Evolutionary conservation across 1,139 yeast species (phyloP).

Genomic region (Blastobotrys niveus): DNA sequence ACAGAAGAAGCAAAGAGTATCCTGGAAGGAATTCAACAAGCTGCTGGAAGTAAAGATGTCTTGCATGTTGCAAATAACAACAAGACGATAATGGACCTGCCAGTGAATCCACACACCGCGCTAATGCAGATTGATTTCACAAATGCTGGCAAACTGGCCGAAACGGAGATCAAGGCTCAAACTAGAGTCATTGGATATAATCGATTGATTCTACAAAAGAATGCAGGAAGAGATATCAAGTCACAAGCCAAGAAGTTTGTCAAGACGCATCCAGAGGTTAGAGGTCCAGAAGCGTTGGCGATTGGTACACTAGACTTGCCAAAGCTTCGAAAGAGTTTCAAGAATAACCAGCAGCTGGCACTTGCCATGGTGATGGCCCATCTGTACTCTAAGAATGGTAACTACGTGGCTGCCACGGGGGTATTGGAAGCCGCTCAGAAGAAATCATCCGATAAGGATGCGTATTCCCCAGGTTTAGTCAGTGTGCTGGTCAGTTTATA

Average conservation of each 20-base stretch:
- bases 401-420: constrained; percentile 43
- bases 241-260: constrained; percentile 18
- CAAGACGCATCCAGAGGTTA: constrained; percentile 14
- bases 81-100: constrained; percentile 17
- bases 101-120: constrained; percentile 19
- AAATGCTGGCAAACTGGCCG: constrained; percentile 13
- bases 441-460: constrained; percentile 14
- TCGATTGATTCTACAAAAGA: constrained; percentile 25
- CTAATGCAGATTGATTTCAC: constrained; percentile 25
- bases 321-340: constrained; percentile 16
- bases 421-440: constrained; percentile 37
- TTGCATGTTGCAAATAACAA: constrained; percentile 23
- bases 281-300: constrained; percentile 13
- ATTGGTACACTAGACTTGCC: constrained; percentile 13
- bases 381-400: constrained; percentile 38
- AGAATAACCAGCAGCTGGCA: constrained; percentile 20
- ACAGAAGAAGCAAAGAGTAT: constrained; percentile 41
- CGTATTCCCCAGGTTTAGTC: constrained; percentile 43
- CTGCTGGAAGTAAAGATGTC: constrained; percentile 11
- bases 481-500: constrained; percentile 44
- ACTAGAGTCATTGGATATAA: constrained; percentile 23
- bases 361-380: constrained; percentile 40
- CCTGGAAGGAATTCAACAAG: constrained; percentile 26
- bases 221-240: constrained; percentile 24
- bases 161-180: constrained; percentile 23